Evolutionary conservation across 768 basidiomycete species (phyloP).

Genomic region (Serendipita vermifera): DNA sequence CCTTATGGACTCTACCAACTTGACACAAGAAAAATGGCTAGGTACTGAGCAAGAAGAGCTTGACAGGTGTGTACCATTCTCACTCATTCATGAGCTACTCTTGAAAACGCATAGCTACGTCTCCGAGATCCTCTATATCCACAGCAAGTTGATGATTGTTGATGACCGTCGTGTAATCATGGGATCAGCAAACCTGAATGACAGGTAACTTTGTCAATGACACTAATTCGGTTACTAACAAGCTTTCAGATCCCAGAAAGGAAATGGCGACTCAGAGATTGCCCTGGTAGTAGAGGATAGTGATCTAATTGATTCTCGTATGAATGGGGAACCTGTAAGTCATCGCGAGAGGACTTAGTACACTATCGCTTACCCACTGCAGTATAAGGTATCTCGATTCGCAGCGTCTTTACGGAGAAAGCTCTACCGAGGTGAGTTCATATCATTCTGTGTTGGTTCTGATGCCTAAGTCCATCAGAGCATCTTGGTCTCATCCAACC

Average conservation of each 20-base stretch:
- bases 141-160: conserved; percentile 87
- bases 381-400: conserved; percentile 61
- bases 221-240: neutral
- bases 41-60: conserved; percentile 76
- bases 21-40: conserved; percentile 70
- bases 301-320: conserved; percentile 57
- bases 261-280: conserved; percentile 92
- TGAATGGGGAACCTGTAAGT: conserved; percentile 52
- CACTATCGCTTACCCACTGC: neutral
- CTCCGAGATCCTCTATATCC: conserved; percentile 71
- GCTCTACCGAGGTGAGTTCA: conserved; percentile 56
- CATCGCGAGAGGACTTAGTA: too few relatives aligned
- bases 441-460: neutral
- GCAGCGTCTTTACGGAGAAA: conserved; percentile 73
- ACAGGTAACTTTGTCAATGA: conserved; percentile 28
- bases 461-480: conserved; percentile 33
- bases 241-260: conserved; percentile 21
- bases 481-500: conserved; percentile 77
- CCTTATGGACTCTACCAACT: conserved; percentile 42
- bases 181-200: conserved; percentile 89
- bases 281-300: conserved; percentile 83
- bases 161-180: conserved; percentile 86
- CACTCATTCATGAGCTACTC: neutral
- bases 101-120: conserved; percentile 40
- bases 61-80: conserved; percentile 14